Evolutionary conservation across 495 filamentous ascomycete species (phyloP), one percentile per base, ranked within the genome.

Genomic region (Penicillium nucicola): DNA sequence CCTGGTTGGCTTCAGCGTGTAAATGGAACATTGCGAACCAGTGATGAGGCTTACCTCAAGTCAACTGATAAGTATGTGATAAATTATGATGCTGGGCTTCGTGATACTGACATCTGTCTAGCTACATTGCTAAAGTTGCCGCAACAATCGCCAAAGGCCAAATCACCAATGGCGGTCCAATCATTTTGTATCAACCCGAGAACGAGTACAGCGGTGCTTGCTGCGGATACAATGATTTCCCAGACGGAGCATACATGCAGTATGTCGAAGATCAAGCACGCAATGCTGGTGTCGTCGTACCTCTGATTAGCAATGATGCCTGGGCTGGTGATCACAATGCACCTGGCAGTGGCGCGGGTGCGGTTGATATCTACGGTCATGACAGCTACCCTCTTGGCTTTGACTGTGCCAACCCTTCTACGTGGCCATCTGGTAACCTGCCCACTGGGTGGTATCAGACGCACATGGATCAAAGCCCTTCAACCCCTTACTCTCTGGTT

Each of bases 131-230:
- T 15, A 57, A 80, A 25, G 74, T 88, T 51, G 78, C 77, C 25
- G 68, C 71, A 19, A 79, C 85, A 10, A 82, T 93, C 56, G 86
- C 88, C 8, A 79, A 82, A 25, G 83, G 80, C 4, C 87, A 92
- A 52, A 88, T 92, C 52, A 89, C 86, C 1, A 86, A 90, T 52
- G 88, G 85, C 6, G 88, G 89, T 1, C 86, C 86, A 0, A 75
- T 92, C 18, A 89, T 92, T 44, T 72, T 91, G 2, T 75, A 85
- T 34, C 89, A 93, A 69, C 86, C 86, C 0, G 89, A 92, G 59
- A 92, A 91, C 53, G 87, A 90, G 55, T 90, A 90, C 60, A 78
- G 76, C 1, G 58, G 66, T 6, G 71, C 61, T n/a, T 69, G 62
- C 38, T 65, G 60, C 42, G 70, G 68, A 14, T 55, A 68, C 3